These are phyloP conservation scores for Fusarium chaquense DNA, from an alignment of 2,329 filamentous ascomycete species.

Conservation along the genomic window DNA sequence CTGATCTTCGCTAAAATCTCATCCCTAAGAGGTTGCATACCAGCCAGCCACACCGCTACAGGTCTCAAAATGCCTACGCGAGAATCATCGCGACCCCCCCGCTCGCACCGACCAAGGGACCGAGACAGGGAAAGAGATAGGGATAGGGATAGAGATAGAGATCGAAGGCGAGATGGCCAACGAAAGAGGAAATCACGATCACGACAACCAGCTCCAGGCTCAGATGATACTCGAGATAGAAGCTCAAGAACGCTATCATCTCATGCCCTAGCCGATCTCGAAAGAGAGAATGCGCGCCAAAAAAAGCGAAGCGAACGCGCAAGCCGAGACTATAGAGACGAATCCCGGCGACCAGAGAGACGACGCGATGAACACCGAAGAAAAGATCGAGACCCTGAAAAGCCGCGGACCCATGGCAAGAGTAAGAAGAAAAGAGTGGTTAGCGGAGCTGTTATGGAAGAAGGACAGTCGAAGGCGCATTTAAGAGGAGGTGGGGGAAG, in stretches of 20 bases:
- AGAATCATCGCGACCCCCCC: conserved; percentile 51
- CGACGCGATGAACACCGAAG: conserved; percentile 43
- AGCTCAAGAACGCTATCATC: conserved; percentile 55
- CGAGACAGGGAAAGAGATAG: conserved; percentile 41
- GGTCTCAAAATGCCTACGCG: conserved; percentile 52
- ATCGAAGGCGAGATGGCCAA: conserved; percentile 50
- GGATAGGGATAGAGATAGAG: conserved; percentile 41
- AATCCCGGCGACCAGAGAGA: conserved; percentile 51
- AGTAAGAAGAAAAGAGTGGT: conserved; percentile 71
- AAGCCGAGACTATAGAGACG: conserved; percentile 28
- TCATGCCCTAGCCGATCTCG: conserved; percentile 74
- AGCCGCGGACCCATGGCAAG: conserved; percentile 53
- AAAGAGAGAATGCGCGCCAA: conserved; percentile 67
- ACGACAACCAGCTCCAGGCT: conserved; percentile 49
- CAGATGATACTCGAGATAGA: conserved; percentile 52
- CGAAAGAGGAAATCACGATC: conserved; percentile 52
- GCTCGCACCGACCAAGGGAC: conserved; percentile 43
- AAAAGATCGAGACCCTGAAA: conserved; percentile 42
- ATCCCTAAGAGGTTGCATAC: conserved; percentile 42
- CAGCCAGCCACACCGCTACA: conserved; percentile 39
- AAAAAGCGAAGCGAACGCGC: conserved; percentile 52
- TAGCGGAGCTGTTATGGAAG: conserved; percentile 77
- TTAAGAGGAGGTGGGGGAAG: conserved; percentile 59
- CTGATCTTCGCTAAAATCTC: conserved; percentile 21
- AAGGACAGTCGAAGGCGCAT: conserved; percentile 63